Conservation (phyloP, 2,329 filamentous ascomycete species). For the Pseudocercospora eumusae region DNA sequence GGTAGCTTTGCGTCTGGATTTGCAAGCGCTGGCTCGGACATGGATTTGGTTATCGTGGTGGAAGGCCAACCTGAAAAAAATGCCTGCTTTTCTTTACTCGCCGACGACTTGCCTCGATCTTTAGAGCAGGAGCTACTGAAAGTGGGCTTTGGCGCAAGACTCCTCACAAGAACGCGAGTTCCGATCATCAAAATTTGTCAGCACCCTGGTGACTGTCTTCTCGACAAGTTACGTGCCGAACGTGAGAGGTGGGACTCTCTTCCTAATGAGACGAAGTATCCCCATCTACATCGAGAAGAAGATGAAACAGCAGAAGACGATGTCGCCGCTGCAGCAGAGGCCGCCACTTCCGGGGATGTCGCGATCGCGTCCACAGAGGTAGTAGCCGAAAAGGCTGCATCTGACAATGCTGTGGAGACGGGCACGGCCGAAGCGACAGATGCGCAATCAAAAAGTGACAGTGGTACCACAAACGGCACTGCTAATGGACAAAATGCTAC, state of each 20-base stretch:
- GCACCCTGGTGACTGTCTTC: slow-evolving; percentile 63
- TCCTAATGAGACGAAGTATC: slow-evolving; percentile 50
- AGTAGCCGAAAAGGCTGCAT: slow-evolving; percentile 1
- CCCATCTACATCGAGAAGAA: slow-evolving; percentile 34
- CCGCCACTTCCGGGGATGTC: neutral
- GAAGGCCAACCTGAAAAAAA: slow-evolving; percentile 37
- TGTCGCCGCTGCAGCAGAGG: slow-evolving; percentile 1
- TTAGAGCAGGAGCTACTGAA: slow-evolving; percentile 75
- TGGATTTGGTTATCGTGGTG: slow-evolving; percentile 81
- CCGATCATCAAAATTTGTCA: slow-evolving; percentile 88
- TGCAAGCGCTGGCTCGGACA: slow-evolving; percentile 82
- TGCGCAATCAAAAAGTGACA: neutral
- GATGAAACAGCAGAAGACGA: slow-evolving; percentile 25
- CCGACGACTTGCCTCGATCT: slow-evolving; percentile 65
- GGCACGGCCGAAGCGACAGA: neutral
- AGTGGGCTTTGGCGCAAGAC: slow-evolving; percentile 70
- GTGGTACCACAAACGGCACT: neutral
- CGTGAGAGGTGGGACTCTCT: slow-evolving; percentile 70
- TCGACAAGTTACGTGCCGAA: slow-evolving; percentile 62
- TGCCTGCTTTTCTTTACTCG: slow-evolving; percentile 47
- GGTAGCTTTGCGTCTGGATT: slow-evolving; percentile 84
- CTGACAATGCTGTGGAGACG: neutral
- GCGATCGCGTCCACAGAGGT: neutral
- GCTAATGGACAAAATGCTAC: slow-evolving; percentile 3
- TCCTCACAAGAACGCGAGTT: slow-evolving; percentile 76